phyloP scores from a whole-genome alignment of 352 stramenopile species.

The Phytophthora rubi region DNA sequence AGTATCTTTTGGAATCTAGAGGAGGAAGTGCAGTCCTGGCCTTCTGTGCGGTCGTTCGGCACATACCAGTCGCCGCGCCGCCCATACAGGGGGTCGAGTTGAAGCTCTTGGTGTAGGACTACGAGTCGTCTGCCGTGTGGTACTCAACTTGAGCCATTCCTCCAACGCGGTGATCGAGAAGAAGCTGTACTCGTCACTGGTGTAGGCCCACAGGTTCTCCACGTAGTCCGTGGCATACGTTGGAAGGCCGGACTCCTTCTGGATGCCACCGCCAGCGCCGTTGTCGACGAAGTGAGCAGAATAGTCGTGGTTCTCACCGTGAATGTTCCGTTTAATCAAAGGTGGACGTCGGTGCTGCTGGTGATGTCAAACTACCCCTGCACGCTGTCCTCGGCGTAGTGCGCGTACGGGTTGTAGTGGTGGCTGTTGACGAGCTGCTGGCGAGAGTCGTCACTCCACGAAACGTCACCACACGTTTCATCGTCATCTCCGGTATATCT shows the following conservation, averaged over 20 bases:
- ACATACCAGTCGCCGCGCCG: conserved; percentile 67
- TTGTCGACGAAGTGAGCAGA: conserved; percentile 77
- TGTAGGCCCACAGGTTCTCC: conserved; percentile 62
- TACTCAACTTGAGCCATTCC: conserved; percentile 75
- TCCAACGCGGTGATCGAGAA: conserved; percentile 61
- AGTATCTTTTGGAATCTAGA: conserved; percentile 1
- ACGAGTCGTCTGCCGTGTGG: conserved; percentile 60
- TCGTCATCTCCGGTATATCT: conserved; percentile 50
- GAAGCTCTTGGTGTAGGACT: conserved; percentile 57
- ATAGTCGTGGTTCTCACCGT: conserved; percentile 70
- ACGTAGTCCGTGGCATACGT: conserved; percentile 55
- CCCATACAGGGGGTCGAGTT: conserved; percentile 40
- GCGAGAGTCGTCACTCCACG: conserved; percentile 57
- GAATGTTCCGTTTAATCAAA: conserved; percentile 56
- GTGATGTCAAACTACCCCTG: conserved; percentile 54
- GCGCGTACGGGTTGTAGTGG: conserved; percentile 61
- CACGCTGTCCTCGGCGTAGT: conserved; percentile 40
- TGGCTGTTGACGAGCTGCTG: conserved; percentile 59
- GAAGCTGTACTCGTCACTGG: conserved; percentile 63
- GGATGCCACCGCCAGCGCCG: conserved; percentile 67
- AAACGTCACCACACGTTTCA: conserved; percentile 40
- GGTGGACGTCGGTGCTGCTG: conserved; percentile 37
- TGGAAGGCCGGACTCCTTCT: conserved; percentile 70
- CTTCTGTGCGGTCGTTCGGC: conserved; percentile 46
- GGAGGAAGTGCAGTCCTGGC: conserved; percentile 37